Evolutionary conservation across 768 basidiomycete species (phyloP), one percentile per base, ranked within the genome.

Genomic region (Termitomyces sp.): DNA sequence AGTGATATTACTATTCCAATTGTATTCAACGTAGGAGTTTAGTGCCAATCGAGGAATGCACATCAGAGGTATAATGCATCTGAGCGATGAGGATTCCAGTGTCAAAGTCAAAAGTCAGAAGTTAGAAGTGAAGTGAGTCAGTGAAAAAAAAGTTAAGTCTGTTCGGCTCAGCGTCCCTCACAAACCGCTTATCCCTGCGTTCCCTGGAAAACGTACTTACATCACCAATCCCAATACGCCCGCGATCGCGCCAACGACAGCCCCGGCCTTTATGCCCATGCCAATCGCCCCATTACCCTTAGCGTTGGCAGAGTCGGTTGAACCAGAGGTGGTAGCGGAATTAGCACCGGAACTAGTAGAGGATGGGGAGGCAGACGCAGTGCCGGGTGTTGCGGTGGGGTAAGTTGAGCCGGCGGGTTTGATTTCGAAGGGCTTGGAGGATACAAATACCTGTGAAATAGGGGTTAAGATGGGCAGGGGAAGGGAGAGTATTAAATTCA

Each of bases 401-500:
- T 64, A 64, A 10, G 59, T 5, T 8, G 63, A 60, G 20, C 63
- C 63, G 5, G 57, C 43, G 33, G 63, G 30, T 44, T 62, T 62
- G 49, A 91, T 77, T 67, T 83, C 80, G 68, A 91, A 91, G 4
- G 71, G 67, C 55, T 76, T 48, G 28, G 85, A 82, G 38, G 68
- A 65, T 13, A 84, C 83, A 59, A 76, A 88, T 55, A 90, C 57
- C 84, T 90, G 61, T 22, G 16, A 44, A 13, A 16, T 33, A 22
- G 43, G 20, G 13, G 41, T 53, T 18, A 59, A 47, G 45, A 46
- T 40, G 6, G 14, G 6, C 1, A 26, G 43, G 43, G 26, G 43
- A 46, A 43, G n/a, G n/a, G 6, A 44, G 24, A 24, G 22, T 6
- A 24, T 5, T 0, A 41, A 36, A 36, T 33, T 53, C 40, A 26